A percentile compares a stretch with the other conserved stretches of the same genome.
Evolutionary conservation across 371 early-diverging fungal genomes (phyloP).

Genomic region (Actinomortierella wolfii): DNA sequence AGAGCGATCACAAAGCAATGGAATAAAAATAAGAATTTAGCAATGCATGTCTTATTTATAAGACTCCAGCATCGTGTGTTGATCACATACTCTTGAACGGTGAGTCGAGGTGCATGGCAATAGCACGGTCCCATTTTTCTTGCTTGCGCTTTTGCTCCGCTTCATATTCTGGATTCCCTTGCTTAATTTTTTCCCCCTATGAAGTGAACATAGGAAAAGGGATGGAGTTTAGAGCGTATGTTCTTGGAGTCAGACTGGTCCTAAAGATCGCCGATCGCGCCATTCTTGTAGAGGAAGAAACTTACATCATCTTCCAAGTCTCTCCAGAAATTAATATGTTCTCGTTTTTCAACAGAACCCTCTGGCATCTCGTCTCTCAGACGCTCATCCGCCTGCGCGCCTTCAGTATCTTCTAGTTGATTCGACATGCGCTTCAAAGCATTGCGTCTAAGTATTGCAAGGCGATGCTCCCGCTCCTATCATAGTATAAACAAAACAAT

Average conservation of each 20-base stretch:
- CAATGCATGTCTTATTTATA: too few relatives aligned
- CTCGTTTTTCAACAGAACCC: constrained; percentile 8
- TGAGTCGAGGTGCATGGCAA: constrained; percentile 71
- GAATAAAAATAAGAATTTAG: neutral
- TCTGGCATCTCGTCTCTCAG: neutral
- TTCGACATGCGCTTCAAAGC: constrained; percentile 43
- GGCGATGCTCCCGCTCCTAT: constrained; percentile 68
- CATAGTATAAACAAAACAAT: neutral
- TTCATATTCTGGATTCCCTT: constrained; percentile 59
- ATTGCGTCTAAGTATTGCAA: constrained; percentile 53
- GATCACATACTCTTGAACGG: constrained; percentile 45
- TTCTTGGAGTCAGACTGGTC: too few relatives aligned
- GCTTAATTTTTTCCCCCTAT: constrained; percentile 15
- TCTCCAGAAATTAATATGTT: constrained; percentile 65
- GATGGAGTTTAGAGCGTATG: neutral
- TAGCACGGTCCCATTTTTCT: constrained; percentile 59
- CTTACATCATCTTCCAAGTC: constrained; percentile 51
- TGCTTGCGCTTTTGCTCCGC: constrained; percentile 62
- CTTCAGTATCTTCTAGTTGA: neutral
- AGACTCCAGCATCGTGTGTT: neutral
- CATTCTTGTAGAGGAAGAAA: neutral
- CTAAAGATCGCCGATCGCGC: neutral
- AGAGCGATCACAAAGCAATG: neutral
- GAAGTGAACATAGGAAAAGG: neutral
- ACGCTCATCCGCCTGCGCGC: neutral